Evolutionary conservation across 345 rosid genomes (phyloP).

Genomic region (Hibiscus syriacus): DNA sequence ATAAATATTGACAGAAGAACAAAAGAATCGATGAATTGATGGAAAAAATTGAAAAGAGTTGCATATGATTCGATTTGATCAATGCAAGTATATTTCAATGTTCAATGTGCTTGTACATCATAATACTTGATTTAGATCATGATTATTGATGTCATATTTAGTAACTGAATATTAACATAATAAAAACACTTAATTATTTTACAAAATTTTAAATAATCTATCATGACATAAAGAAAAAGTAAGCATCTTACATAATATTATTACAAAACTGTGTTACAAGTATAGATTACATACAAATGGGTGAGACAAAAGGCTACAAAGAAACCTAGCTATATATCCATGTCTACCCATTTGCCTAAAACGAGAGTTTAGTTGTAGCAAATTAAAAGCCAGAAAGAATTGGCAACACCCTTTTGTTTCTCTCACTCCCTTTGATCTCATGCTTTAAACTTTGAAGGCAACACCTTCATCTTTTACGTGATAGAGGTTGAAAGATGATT

Average conservation of each 20-base stretch:
- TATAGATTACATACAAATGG: slow-evolving; percentile 11
- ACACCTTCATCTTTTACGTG: not conserved
- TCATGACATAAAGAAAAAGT: not conserved
- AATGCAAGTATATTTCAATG: too few species aligned
- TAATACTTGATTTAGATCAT: too few species aligned
- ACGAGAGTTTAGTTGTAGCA: not conserved
- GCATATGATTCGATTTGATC: too few species aligned
- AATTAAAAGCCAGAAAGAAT: slow-evolving; percentile 3
- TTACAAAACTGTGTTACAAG: slow-evolving; percentile 10
- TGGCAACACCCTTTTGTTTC: not conserved
- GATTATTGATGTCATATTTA: too few species aligned
- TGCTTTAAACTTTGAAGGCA: not conserved
- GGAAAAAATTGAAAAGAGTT: too few species aligned
- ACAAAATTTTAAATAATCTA: too few species aligned
- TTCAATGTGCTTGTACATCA: too few species aligned
- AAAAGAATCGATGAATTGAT: too few species aligned
- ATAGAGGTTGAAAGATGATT: slow-evolving; percentile 37
- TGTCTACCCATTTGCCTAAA: slow-evolving; percentile 10
- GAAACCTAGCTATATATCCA: not conserved
- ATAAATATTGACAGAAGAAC: too few species aligned
- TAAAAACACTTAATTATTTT: too few species aligned
- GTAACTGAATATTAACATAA: too few species aligned
- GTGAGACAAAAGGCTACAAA: not conserved
- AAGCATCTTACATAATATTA: not conserved
- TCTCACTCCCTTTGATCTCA: not conserved